Percentiles rank a stretch among this genome's conserved stretches.
phyloP scores from a whole-genome alignment of 176 grass and related monocot species.

The Cenchrus purpureus region DNA sequence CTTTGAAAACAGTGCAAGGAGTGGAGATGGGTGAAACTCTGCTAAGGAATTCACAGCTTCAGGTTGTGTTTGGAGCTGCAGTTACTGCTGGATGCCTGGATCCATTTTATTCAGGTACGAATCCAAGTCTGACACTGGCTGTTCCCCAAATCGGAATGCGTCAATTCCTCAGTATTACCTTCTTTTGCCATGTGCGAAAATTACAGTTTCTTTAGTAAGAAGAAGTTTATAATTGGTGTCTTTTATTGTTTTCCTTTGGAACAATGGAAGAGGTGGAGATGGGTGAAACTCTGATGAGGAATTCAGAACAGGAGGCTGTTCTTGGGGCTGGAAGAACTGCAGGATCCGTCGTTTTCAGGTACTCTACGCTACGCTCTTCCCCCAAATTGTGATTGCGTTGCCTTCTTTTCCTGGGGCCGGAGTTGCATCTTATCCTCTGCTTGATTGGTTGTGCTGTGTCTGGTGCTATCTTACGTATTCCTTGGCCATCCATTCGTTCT shows the following conservation, averaged over 20 bases:
- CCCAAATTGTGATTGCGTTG: neutral
- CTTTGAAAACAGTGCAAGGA: conserved; percentile 7
- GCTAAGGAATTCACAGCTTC: neutral
- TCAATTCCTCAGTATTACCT: neutral
- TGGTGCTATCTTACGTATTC: neutral
- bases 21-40: conserved; percentile 9
- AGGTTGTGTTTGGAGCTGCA: neutral
- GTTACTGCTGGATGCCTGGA: too few relatives aligned
- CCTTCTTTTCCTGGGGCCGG: neutral
- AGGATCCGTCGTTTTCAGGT: conserved; percentile 30
- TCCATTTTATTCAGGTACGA: conserved; percentile 25
- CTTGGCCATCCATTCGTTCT: conserved; percentile 5
- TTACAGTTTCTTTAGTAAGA: neutral
- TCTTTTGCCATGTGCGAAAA: neutral
- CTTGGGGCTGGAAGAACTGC: neutral
- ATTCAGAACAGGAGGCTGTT: neutral
- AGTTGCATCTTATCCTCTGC: neutral
- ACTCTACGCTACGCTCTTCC: too few relatives aligned
- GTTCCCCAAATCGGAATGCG: neutral
- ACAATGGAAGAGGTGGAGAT: conserved; percentile 20
- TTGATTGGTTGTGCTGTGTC: neutral
- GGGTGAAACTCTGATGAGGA: neutral
- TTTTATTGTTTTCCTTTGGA: neutral
- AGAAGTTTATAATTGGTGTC: neutral
- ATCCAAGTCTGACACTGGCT: neutral